Evolutionary conservation across 805 yeast species (phyloP), one percentile per base, ranked within the genome.

Genomic region (Jamesozyma lodderae): DNA sequence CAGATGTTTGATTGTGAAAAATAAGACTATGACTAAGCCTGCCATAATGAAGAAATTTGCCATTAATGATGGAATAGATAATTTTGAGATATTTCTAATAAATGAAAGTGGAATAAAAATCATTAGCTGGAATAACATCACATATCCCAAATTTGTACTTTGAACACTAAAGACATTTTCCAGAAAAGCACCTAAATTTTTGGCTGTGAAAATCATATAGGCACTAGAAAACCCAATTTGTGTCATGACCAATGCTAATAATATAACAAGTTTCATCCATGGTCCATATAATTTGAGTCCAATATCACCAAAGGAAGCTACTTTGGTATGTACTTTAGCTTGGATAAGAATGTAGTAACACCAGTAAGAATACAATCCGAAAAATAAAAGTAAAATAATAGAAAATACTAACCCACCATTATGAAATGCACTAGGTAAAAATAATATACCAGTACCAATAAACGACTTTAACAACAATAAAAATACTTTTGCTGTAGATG

Each of bases 201-300:
- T 81, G 1, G 84, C 75, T 0, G 90, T 81, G 59, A 83, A 83
- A 2, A 83, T 83, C 47, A 81, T 77, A 55, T 83, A 83, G 0
- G 92, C 85, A 13, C 84, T 84, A 8, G 81, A 81, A 53, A 83
- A 83, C 0, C 94, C 94, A 40, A 83, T 62, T 55, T 83, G 94
- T 0, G 90, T 78, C 11, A 81, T 49, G 10, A 80, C 73, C 38
- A 83, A 70, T 1, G 90, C 79, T 11, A 67, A 51, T 31, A 82
- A 59, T 40, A 83, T 83, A 35, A 80, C 55, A 33, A 69, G 62
- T 54, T 77, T 84, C 66, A 83, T 66, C 71, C 78, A 72, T 2
- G 57, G 57, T 2, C 92, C 92, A 55, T 76, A 82, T 19, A 81
- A 60, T 32, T 62, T 69, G 19, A 58, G 48, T 3, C 92, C 94